phyloP scores from a whole-genome alignment of 2,329 filamentous ascomycete genomes.

The Penicillium polonicum region DNA sequence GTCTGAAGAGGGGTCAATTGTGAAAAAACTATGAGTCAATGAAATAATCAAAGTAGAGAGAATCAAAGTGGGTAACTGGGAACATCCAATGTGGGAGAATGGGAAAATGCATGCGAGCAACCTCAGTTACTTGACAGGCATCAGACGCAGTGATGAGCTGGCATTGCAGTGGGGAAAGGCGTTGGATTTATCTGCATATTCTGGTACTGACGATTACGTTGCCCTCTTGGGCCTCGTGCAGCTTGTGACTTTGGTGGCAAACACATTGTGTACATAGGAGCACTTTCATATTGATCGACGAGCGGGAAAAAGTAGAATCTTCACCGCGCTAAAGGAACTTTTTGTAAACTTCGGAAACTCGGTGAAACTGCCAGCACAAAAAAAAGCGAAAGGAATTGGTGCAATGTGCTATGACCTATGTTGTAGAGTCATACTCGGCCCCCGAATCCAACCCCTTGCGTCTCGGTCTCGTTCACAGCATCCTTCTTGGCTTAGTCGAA shows the following conservation, averaged over 20 bases:
- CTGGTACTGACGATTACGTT: slow-evolving; percentile 11
- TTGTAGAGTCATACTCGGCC: slow-evolving; percentile 3
- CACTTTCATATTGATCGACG: slow-evolving; percentile 1
- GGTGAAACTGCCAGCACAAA: not conserved
- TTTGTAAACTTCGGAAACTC: not conserved
- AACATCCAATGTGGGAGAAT: slow-evolving; percentile 2
- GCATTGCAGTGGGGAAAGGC: slow-evolving; percentile 52
- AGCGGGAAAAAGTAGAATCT: not conserved
- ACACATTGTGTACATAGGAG: slow-evolving; percentile 1
- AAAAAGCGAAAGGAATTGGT: not conserved
- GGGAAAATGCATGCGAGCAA: slow-evolving; percentile 3
- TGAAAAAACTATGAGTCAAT: slow-evolving; percentile 3
- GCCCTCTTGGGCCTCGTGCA: slow-evolving; percentile 25
- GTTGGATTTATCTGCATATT: slow-evolving; percentile 15
- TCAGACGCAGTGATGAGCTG: slow-evolving; percentile 76
- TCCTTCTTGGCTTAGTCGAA: not conserved
- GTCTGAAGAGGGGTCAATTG: slow-evolving; percentile 13
- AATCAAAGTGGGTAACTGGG: slow-evolving; percentile 7
- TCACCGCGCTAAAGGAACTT: not conserved
- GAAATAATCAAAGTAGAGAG: not conserved
- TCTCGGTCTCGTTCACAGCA: slow-evolving; percentile 7
- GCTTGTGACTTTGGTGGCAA: slow-evolving; percentile 6
- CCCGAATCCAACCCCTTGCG: slow-evolving; percentile 14
- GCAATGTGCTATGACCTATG: slow-evolving; percentile 9
- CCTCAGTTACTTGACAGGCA: slow-evolving; percentile 33